Evolutionary conservation across 768 basidiomycete species (phyloP).

Genomic region (Tricholoma sp.): DNA sequence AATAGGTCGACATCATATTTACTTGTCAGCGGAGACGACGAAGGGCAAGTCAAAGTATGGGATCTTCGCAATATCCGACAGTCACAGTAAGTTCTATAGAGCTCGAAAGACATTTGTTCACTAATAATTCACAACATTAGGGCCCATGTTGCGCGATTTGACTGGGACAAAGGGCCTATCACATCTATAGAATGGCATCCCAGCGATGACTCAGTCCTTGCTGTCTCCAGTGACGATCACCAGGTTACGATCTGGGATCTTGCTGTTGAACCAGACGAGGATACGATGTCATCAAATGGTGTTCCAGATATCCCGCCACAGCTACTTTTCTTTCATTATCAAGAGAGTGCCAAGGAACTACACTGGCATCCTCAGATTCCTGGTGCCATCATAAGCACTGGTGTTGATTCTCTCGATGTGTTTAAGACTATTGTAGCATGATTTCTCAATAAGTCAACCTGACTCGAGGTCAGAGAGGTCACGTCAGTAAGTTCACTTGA

Average conservation of each 20-base stretch:
- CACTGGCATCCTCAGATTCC: conserved; percentile 1
- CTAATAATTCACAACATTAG: not conserved
- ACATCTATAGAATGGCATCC: conserved; percentile 1
- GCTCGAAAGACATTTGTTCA: too few species aligned
- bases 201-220: not conserved
- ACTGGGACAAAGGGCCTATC: conserved; percentile 1
- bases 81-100: not conserved
- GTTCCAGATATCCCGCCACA: not conserved
- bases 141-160: not conserved
- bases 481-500: too few species aligned
- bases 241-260: not conserved
- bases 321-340: conserved; percentile 1
- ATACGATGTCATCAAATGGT: not conserved
- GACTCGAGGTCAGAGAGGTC: too few species aligned
- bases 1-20: not conserved
- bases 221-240: not conserved
- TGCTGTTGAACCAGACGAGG: not conserved
- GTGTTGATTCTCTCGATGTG: not conserved
- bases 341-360: not conserved
- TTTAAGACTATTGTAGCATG: not conserved
- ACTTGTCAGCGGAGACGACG: not conserved
- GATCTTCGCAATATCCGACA: not conserved
- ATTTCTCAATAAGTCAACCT: not conserved
- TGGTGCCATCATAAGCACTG: not conserved
- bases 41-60: not conserved